Conservation (phyloP, 441 rosid species). For the Euphorbia schlechtendalii region DNA sequence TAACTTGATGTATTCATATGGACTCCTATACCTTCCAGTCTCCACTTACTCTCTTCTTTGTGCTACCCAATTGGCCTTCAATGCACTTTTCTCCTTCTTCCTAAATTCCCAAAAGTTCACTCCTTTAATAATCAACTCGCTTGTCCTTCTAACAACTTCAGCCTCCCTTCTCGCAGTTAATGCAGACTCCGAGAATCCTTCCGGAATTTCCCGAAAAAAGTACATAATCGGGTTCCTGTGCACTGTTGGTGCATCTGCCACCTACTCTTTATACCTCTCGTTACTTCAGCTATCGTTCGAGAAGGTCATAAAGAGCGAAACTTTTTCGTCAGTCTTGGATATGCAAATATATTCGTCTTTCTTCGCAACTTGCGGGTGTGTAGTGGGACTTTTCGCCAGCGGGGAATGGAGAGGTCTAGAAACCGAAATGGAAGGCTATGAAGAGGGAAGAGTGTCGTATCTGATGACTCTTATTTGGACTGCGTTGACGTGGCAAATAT, state of each 20-base stretch:
- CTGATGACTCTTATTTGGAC: constrained; percentile 36
- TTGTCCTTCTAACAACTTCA: constrained; percentile 46
- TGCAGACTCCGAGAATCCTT: constrained; percentile 14
- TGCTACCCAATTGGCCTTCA: constrained; percentile 51
- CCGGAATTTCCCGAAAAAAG: constrained; percentile 25
- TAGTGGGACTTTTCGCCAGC: constrained; percentile 46
- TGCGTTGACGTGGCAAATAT: constrained; percentile 34
- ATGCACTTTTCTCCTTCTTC: constrained; percentile 46
- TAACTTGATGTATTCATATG: constrained; percentile 39
- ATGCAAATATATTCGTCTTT: constrained; percentile 28
- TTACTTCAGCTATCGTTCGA: constrained; percentile 35
- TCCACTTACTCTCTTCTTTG: constrained; percentile 57
- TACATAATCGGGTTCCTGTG: constrained; percentile 40
- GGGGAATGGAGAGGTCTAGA: constrained; percentile 41
- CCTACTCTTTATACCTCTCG: constrained; percentile 42
- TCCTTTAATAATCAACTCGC: constrained; percentile 38
- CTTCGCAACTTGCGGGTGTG: constrained; percentile 28
- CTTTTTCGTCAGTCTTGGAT: constrained; percentile 32
- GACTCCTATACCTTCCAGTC: constrained; percentile 51
- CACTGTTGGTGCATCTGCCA: constrained; percentile 46
- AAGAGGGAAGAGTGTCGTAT: constrained; percentile 34
- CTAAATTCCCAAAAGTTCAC: constrained; percentile 50
- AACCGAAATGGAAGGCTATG: constrained; percentile 28
- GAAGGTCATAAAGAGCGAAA: constrained; percentile 32
- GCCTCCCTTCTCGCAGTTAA: constrained; percentile 39